These are phyloP conservation scores for Hortaea sp. DNA, from an alignment of 2,329 filamentous ascomycete genomes.

Conservation along the genomic window DNA sequence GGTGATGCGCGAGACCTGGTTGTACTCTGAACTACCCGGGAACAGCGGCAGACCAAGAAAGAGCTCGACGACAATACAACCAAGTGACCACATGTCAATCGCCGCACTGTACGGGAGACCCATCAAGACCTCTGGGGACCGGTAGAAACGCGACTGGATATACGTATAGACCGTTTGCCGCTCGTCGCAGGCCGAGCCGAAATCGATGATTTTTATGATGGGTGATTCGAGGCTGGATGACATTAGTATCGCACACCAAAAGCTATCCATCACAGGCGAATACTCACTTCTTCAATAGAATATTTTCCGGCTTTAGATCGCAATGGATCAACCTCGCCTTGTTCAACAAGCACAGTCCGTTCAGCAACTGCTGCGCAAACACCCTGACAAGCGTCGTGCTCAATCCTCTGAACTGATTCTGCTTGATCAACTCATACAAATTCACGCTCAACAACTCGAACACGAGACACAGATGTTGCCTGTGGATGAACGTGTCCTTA, in stretches of 20 bases:
- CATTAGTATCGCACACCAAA: too few species aligned
- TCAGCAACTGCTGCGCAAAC: slow-evolving; percentile 92
- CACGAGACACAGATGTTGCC: slow-evolving; percentile 90
- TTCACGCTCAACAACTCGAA: slow-evolving; percentile 97
- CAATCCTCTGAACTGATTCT: slow-evolving; percentile 95
- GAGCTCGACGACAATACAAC: slow-evolving; percentile 94
- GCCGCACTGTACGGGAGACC: slow-evolving; percentile 94
- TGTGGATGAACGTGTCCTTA: slow-evolving; percentile 96
- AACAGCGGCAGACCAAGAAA: slow-evolving; percentile 92
- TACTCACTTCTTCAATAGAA: slow-evolving; percentile 78
- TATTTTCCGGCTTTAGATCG: slow-evolving; percentile 96
- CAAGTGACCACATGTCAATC: slow-evolving; percentile 99
- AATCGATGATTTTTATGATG: slow-evolving; percentile 99
- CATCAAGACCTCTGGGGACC: slow-evolving; percentile 90
- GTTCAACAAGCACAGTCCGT: slow-evolving; percentile 82
- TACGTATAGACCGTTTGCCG: slow-evolving; percentile 98
- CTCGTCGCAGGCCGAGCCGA: slow-evolving; percentile 95
- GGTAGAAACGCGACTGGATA: slow-evolving; percentile 96
- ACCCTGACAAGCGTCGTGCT: slow-evolving; percentile 95
- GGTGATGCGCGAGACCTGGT: slow-evolving; percentile 91
- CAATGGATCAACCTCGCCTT: slow-evolving; percentile 97
- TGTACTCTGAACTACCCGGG: slow-evolving; percentile 96
- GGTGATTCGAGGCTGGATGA: slow-evolving; percentile 70
- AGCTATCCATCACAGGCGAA: neutral
- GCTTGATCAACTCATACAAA: slow-evolving; percentile 96